Base-by-base conservation (phyloP, 2,329 filamentous ascomycete species). In the Teratosphaeria destructans region DNA sequence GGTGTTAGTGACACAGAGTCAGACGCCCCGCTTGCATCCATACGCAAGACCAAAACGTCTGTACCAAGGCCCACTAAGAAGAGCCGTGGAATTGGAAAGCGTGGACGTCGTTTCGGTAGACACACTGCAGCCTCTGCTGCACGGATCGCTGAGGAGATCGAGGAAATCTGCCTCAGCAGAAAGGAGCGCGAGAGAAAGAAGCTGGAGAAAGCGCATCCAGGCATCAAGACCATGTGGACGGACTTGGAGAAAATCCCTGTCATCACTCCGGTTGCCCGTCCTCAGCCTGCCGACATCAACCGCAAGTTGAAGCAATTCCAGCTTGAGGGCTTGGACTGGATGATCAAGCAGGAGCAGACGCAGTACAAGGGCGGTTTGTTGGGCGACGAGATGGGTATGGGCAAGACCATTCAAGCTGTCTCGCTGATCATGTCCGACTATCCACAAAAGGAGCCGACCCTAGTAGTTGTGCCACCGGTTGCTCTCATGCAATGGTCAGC, bases 351-450 rank as follows among this genome's bases (percentile, higher is more conserved):
- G 81, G 94, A 99, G 72, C 79, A 89, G 74, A 88, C 85, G 0
- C 77, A 87, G 47, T 97, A 92, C 82, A 89, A 86, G 69, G 94
- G 94, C 19, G 94, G 94, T 14, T 79, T 99, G 2, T 82, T 99
- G 1, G 94, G 94, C 61, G 94, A 99, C 67, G 94, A 99, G 75
- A 99, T 99, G 94, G 94, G 94, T 6, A 89, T 99, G 76, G 94
- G 94, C 56, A 99, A 99, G 78, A 99, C 94, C 0, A 97, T 99
- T 56, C 94, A 99, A 74, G 93, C 94, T 2, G 94, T 99, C 19
- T 96, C 93, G 3, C 82, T 99, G 53, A 91, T 99, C 74, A 97
- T 97, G 94, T 96, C 93, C 0, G 92, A 97, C 72, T 96, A 89
- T 68, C 93, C 92, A 3, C 88, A 86, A 26, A 88, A 87, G 66